Evolutionary conservation across 225 moss, liverwort and hornwort species (phyloP), one percentile per base, ranked within the genome.

Genomic region (Pseudoscleropodium purum): DNA sequence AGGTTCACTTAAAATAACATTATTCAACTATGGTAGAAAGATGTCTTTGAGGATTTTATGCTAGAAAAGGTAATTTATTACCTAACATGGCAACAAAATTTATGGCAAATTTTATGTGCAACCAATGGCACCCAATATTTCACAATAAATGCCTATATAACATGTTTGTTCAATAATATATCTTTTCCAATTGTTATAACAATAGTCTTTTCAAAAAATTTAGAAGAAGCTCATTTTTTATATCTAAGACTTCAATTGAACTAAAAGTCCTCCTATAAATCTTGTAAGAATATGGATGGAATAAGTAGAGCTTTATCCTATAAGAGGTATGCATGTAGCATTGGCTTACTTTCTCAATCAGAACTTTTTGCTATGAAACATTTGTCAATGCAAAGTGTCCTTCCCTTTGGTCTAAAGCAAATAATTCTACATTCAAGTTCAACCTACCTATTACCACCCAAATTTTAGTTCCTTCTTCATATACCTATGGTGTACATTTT

Each of bases 261-360:
- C 20, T 19, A 1, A 20, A 33, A 49, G 2, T 49, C 4, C 2
- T 73, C 8, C 5, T 1, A 17, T 49, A 21, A 31, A 33, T 76
- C 5, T 76, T 0, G 1, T 0, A 75, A 0, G 0, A 31, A 3
- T 33, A 5, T 76, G 2, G 13, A 49, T 54, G 10, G 37, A 49
- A 49, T 51, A 75, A 7, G 8, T 2, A 75, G 2, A n/a, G n/a
- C n/a, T n/a, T 2, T 75, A 13, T 0, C 11, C 2, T 49, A 1
- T 10, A 75, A 75, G 5, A 75, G 0, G 4, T 75, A 0, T 31
- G 7, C 18, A 0, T 18, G 1, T 31, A 33, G 11, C 5, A 49
- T 75, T 19, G 4, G 2, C 4, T 51, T 3, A 45, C 8, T 51
- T 51, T 20, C 5, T 34, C 33, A 76, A 0, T 76, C 15, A 25